Conservation (phyloP, 1,284 basidiomycete genomes). For the Ustilago esculenta region DNA sequence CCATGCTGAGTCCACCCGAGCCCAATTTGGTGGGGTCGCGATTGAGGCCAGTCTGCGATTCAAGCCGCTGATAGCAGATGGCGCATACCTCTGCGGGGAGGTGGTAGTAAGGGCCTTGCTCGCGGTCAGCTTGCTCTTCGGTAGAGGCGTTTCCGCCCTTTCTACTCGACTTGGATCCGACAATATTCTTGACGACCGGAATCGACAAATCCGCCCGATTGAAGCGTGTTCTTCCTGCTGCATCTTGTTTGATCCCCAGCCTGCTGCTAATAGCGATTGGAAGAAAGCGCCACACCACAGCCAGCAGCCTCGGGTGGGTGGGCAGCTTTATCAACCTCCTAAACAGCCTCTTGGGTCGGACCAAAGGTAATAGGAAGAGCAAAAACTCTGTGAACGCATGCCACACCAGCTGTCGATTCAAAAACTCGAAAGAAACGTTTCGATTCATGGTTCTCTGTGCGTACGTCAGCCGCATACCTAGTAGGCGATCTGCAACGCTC, state of each 20-base stretch:
- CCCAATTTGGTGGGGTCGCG: constrained; percentile 36
- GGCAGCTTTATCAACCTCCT: constrained; percentile 71
- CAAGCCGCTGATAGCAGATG: constrained; percentile 60
- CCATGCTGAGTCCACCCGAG: constrained; percentile 44
- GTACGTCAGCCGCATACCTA: constrained; percentile 82
- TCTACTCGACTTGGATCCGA: constrained; percentile 5
- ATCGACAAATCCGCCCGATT: constrained; percentile 24
- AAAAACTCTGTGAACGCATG: constrained; percentile 98
- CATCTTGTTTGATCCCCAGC: constrained; percentile 48
- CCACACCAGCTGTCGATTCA: constrained; percentile 99
- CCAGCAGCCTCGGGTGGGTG: constrained; percentile 58
- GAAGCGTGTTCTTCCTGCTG: constrained; percentile 17
- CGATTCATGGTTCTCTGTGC: constrained; percentile 77
- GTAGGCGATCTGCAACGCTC: constrained; percentile 81
- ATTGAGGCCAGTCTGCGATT: constrained; percentile 45
- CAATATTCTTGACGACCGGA: constrained; percentile 21
- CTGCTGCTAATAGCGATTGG: constrained; percentile 41
- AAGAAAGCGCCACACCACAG: constrained; percentile 59
- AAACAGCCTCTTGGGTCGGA: constrained; percentile 75
- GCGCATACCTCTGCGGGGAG: constrained; percentile 58
- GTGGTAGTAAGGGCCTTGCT: constrained; percentile 49
- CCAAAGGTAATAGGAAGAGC: constrained; percentile 86
- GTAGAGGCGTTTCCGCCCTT: constrained; percentile 1
- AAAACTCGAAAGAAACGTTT: constrained; percentile 96
- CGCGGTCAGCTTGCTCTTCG: background rate